These are phyloP conservation scores for Globisporangium cylindrosporum DNA, from an alignment of 352 stramenopile genomes.

Conservation along the genomic window DNA sequence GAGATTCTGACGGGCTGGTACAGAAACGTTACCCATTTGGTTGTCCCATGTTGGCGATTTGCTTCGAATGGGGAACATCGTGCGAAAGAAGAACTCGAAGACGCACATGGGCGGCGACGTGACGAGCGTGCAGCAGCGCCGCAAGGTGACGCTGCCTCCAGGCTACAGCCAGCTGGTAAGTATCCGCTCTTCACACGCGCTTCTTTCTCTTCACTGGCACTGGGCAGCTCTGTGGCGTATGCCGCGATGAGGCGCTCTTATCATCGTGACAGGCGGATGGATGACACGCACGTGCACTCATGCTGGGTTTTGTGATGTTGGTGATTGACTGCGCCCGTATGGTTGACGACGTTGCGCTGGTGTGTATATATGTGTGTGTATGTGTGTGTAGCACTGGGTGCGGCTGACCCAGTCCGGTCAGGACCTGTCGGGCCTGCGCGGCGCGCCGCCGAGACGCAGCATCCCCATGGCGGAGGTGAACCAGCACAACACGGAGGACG, in stretches of 20 bases:
- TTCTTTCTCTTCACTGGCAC: not conserved
- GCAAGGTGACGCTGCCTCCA: constrained; percentile 79
- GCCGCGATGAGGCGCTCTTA: not conserved
- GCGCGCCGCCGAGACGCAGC: constrained; percentile 44
- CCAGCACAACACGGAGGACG: constrained; percentile 83
- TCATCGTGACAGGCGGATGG: not conserved
- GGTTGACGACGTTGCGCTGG: not conserved
- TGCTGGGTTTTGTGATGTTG: not conserved
- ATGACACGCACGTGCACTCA: not conserved
- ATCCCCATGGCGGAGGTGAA: constrained; percentile 87
- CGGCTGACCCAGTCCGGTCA: constrained; percentile 74
- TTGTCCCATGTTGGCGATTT: not conserved
- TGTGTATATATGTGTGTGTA: not conserved
- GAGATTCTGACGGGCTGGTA: not conserved
- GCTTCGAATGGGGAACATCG: constrained; percentile 4
- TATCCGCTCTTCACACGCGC: not conserved
- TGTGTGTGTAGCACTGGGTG: constrained; percentile 87
- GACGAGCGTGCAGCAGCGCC: constrained; percentile 61
- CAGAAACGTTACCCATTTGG: not conserved
- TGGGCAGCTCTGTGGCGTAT: constrained; percentile 2
- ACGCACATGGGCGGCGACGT: constrained; percentile 44
- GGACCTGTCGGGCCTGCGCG: constrained; percentile 81
- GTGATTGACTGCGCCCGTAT: not conserved
- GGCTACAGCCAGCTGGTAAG: constrained; percentile 91
- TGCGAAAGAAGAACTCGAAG: not conserved